Evolutionary conservation across 2,329 filamentous ascomycete genomes (phyloP).

Genomic region (Harringtonia lauricola): DNA sequence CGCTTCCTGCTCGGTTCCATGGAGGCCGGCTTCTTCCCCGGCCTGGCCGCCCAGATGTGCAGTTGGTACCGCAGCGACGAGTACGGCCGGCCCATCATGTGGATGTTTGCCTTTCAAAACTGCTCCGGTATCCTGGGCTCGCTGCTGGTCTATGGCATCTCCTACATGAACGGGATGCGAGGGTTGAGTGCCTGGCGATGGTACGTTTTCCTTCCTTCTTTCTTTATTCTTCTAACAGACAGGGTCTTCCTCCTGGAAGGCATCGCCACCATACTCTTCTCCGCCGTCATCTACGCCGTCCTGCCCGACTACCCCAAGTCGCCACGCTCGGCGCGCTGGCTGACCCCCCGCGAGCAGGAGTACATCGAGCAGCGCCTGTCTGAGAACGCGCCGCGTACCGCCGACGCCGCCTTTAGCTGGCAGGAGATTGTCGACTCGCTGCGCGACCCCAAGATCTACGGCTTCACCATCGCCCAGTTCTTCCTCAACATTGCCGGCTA

Average conservation of each 20-base stretch:
- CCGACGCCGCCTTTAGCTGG: slow-evolving; percentile 28
- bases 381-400: slow-evolving; percentile 28
- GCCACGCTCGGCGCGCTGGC: slow-evolving; percentile 25
- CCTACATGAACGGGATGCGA: slow-evolving; percentile 27
- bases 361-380: slow-evolving; percentile 36
- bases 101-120: too few species aligned
- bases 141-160: slow-evolving; percentile 29
- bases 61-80: slow-evolving; percentile 38
- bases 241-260: slow-evolving; percentile 31
- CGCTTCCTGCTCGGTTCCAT: slow-evolving; percentile 51
- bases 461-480: background rate
- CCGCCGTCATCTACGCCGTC: slow-evolving; percentile 37
- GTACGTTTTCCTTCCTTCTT: too few species aligned
- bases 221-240: background rate
- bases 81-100: slow-evolving; percentile 30
- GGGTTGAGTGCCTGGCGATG: slow-evolving; percentile 25
- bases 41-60: slow-evolving; percentile 37
- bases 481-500: background rate
- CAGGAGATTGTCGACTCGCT: too few species aligned
- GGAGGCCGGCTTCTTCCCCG: slow-evolving; percentile 57
- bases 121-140: slow-evolving; percentile 37
- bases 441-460: too few species aligned
- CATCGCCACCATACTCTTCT: slow-evolving; percentile 31
- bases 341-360: slow-evolving; percentile 31
- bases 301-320: slow-evolving; percentile 41